phyloP scores from a whole-genome alignment of 1,284 basidiomycete species.

The Trametes pubescens region DNA sequence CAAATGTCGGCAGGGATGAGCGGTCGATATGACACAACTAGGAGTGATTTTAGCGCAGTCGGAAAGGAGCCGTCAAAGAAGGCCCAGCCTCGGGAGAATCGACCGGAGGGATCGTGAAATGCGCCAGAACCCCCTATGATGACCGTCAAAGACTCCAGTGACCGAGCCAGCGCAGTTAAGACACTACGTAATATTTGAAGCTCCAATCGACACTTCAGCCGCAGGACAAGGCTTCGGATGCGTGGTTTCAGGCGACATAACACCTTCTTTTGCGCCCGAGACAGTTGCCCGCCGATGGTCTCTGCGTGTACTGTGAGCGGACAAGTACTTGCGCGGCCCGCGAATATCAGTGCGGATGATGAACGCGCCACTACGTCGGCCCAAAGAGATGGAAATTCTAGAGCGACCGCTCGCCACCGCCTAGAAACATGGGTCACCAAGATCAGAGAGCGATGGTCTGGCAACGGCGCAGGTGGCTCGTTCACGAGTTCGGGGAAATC shows the following conservation, averaged over 20 bases:
- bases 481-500: too few species aligned
- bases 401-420: constrained; percentile 15
- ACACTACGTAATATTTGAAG: neutral
- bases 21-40: neutral
- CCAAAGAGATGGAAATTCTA: constrained; percentile 10
- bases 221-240: constrained; percentile 7
- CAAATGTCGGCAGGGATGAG: neutral
- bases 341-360: neutral
- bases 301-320: constrained; percentile 1
- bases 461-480: neutral
- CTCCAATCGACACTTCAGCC: neutral
- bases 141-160: neutral
- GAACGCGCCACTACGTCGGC: neutral
- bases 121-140: neutral
- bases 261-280: neutral
- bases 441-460: constrained; percentile 10
- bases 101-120: too few species aligned
- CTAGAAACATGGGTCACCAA: constrained; percentile 18
- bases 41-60: neutral
- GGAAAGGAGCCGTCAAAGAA: neutral
- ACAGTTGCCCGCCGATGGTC: neutral
- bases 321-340: neutral
- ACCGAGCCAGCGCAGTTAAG: neutral
- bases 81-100: neutral
- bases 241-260: neutral